A percentile compares a stretch with the other conserved stretches of the same genome.
Conservation (phyloP, 305 asterid species). For the Fraxinus sp. region DNA sequence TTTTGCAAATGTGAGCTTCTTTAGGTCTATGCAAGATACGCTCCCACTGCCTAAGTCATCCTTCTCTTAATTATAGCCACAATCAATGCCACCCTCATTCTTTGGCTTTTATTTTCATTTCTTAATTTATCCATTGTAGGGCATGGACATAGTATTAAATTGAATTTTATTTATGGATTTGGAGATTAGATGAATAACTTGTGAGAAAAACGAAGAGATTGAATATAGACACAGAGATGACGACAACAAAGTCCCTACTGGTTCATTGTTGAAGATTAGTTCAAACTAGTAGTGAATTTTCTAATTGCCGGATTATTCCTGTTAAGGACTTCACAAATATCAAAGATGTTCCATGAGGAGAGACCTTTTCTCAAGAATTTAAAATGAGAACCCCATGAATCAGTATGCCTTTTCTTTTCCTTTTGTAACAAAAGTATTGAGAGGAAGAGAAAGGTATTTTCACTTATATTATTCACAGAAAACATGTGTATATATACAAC, state of each 20-base stretch:
- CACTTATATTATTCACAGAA: too few relatives aligned
- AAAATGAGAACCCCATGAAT: not conserved
- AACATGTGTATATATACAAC: too few relatives aligned
- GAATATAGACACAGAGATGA: not conserved
- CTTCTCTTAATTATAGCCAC: not conserved
- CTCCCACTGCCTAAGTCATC: not conserved
- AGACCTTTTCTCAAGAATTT: not conserved
- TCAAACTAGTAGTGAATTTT: not conserved
- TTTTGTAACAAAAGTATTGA: not conserved
- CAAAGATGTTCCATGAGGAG: not conserved
- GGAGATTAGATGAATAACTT: not conserved
- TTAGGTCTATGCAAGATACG: not conserved
- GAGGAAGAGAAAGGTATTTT: too few relatives aligned
- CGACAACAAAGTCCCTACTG: not conserved
- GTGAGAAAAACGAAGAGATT: not conserved
- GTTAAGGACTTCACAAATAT: not conserved
- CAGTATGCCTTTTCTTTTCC: not conserved
- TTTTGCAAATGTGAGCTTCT: not conserved
- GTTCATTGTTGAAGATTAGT: not conserved
- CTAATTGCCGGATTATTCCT: not conserved
- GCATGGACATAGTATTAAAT: not conserved
- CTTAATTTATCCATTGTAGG: not conserved
- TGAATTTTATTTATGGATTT: not conserved
- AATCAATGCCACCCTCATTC: not conserved
- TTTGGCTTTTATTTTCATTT: not conserved